Evolutionary conservation across 1,139 yeast species (phyloP).

Genomic region (Blastobotrys buckinghamii): DNA sequence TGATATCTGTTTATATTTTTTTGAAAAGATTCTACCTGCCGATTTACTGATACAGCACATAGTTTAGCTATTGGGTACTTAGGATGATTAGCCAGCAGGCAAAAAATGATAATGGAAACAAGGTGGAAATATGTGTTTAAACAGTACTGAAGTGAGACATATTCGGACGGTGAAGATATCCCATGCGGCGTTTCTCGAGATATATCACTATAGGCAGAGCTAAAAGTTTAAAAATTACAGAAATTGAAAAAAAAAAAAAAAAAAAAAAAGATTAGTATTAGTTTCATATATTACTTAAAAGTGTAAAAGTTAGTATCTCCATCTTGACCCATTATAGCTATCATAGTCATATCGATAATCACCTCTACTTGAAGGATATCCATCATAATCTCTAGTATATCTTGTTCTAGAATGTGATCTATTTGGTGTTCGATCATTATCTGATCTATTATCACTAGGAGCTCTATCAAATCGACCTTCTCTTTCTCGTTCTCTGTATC

Average conservation of each 20-base stretch:
- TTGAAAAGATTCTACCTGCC: too few species aligned
- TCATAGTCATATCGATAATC: constrained; percentile 7
- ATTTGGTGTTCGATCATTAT: constrained; percentile 2
- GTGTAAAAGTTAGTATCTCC: background rate
- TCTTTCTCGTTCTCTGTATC: constrained; percentile 12
- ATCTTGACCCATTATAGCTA: background rate
- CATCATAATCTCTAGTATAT: constrained; percentile 6
- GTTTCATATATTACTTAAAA: background rate
- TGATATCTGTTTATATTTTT: too few species aligned
- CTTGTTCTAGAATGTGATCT: constrained; percentile 5
- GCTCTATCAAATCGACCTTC: constrained; percentile 4
- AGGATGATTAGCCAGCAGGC: too few species aligned
- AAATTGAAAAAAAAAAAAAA: background rate
- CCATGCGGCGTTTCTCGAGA: too few species aligned
- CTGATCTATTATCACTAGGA: background rate
- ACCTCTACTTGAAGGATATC: background rate
- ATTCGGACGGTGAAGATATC: too few species aligned
- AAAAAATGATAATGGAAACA: too few species aligned
- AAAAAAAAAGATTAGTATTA: background rate
- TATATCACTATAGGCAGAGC: too few species aligned
- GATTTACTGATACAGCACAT: too few species aligned
- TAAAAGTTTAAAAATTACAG: too few species aligned
- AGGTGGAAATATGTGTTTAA: too few species aligned
- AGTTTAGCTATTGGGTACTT: too few species aligned
- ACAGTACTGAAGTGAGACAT: too few species aligned